phyloP scores from a whole-genome alignment of 1,139 yeast species.

The Saccharomycopsis hybrid region DNA sequence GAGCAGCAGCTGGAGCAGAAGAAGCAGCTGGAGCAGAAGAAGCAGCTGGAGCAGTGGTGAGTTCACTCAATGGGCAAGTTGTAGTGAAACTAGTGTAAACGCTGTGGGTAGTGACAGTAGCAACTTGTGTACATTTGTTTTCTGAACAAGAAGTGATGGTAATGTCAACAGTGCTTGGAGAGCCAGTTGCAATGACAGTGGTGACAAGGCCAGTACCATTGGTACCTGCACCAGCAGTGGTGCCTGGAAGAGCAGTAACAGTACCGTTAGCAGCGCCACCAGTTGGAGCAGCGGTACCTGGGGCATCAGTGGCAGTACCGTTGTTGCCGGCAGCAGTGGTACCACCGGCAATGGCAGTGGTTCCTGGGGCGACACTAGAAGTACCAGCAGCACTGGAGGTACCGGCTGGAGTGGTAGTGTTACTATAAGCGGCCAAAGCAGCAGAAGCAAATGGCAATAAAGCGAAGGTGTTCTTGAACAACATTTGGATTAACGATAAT shows the following conservation, averaged over 20 bases:
- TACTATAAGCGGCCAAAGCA: background rate
- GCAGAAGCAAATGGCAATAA: background rate
- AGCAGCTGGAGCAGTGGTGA: constrained; percentile 9
- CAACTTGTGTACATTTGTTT: constrained; percentile 5
- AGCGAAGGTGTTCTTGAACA: background rate
- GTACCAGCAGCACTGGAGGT: constrained; percentile 4
- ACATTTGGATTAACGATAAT: background rate
- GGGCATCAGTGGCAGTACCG: background rate
- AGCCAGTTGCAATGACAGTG: constrained; percentile 6
- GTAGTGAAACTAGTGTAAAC: constrained; percentile 15
- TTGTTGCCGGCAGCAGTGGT: background rate
- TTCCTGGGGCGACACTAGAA: background rate
- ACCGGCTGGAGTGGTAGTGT: background rate
- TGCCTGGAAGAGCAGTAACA: constrained; percentile 2
- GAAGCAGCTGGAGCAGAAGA: constrained; percentile 1
- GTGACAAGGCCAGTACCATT: background rate
- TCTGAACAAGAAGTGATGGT: constrained; percentile 15
- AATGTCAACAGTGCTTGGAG: constrained; percentile 3
- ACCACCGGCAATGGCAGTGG: constrained; percentile 1
- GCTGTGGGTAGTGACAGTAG: constrained; percentile 8
- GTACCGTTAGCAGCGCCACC: background rate
- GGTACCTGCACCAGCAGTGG: background rate
- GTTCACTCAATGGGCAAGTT: constrained; percentile 11
- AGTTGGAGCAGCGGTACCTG: background rate
- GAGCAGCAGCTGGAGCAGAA: constrained; percentile 6